A percentile compares a stretch with the other conserved stretches of the same genome.
Evolutionary conservation across 2,329 filamentous ascomycete genomes (phyloP).

Genomic region (Diaporthe vaccinii): DNA sequence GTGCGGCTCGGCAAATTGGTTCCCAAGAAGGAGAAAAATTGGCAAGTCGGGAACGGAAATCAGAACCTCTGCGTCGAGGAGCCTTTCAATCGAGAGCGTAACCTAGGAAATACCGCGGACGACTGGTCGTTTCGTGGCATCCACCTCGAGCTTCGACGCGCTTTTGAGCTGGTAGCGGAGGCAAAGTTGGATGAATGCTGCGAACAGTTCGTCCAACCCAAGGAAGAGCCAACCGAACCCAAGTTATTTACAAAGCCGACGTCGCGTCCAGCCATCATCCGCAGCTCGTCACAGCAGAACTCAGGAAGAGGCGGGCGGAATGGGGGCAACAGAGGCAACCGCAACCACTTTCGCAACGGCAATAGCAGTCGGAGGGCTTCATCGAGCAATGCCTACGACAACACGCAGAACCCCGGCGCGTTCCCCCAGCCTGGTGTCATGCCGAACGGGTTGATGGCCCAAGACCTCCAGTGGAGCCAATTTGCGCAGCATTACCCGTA

Average conservation of each 20-base stretch:
- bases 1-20: slow-evolving; percentile 85
- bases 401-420: slow-evolving; percentile 56
- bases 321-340: slow-evolving; percentile 62
- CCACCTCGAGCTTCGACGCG: slow-evolving; percentile 88
- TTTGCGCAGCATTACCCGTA: slow-evolving; percentile 39
- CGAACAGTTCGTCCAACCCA: slow-evolving; percentile 89
- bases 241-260: slow-evolving; percentile 70
- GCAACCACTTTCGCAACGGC: slow-evolving; percentile 60
- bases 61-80: slow-evolving; percentile 96
- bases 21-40: slow-evolving; percentile 87
- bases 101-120: slow-evolving; percentile 96
- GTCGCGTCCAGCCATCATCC: slow-evolving; percentile 68
- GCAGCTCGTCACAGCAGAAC: slow-evolving; percentile 73
- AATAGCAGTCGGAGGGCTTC: slow-evolving; percentile 66
- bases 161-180: slow-evolving; percentile 84
- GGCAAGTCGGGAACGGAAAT: slow-evolving; percentile 82
- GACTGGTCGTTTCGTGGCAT: slow-evolving; percentile 94
- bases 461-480: slow-evolving; percentile 51
- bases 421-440: slow-evolving; percentile 55
- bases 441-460: slow-evolving; percentile 39
- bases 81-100: slow-evolving; percentile 90
- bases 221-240: slow-evolving; percentile 73
- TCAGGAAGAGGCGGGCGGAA: slow-evolving; percentile 60
- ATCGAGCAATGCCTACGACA: slow-evolving; percentile 66
- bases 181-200: slow-evolving; percentile 87